These are phyloP conservation scores for Microbotryum violaceum DNA, from an alignment of 1,284 basidiomycete species.

Conservation along the genomic window DNA sequence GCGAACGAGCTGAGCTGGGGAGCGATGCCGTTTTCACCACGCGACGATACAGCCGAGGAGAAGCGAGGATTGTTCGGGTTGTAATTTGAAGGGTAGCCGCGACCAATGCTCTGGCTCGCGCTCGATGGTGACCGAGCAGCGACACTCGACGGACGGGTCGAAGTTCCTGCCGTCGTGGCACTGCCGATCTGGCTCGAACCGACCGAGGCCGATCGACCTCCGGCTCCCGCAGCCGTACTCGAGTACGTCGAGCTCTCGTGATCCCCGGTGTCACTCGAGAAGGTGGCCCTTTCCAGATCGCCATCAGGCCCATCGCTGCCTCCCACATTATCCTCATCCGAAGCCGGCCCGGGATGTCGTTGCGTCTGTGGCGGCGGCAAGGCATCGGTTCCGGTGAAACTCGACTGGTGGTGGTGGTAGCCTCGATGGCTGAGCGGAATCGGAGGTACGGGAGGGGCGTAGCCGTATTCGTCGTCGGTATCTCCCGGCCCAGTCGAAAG, in stretches of 20 bases:
- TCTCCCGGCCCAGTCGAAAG: constrained; percentile 49
- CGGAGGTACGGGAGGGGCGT: constrained; percentile 51
- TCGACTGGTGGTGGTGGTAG: not conserved
- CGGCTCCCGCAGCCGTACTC: not conserved
- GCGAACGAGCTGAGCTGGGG: not conserved
- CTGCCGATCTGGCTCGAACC: constrained; percentile 8
- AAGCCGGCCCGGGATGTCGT: not conserved
- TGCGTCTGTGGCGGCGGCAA: not conserved
- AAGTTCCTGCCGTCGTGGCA: constrained; percentile 9
- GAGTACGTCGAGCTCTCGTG: constrained; percentile 12
- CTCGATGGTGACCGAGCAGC: constrained; percentile 38
- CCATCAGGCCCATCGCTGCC: constrained; percentile 5
- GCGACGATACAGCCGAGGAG: constrained; percentile 29
- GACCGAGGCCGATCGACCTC: too few relatives aligned
- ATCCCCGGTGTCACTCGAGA: constrained; percentile 16
- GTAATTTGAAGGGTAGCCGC: not conserved
- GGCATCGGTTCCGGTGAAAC: not conserved
- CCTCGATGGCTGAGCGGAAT: constrained; percentile 32
- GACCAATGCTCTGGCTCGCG: not conserved
- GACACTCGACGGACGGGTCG: constrained; percentile 9
- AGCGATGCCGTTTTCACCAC: not conserved
- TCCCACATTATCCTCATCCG: not conserved
- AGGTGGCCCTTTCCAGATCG: constrained; percentile 15
- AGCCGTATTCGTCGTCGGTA: constrained; percentile 13
- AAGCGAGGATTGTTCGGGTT: not conserved